Base-by-base conservation (phyloP, 2,329 filamentous ascomycete species). In the Epichloe typhina region DNA sequence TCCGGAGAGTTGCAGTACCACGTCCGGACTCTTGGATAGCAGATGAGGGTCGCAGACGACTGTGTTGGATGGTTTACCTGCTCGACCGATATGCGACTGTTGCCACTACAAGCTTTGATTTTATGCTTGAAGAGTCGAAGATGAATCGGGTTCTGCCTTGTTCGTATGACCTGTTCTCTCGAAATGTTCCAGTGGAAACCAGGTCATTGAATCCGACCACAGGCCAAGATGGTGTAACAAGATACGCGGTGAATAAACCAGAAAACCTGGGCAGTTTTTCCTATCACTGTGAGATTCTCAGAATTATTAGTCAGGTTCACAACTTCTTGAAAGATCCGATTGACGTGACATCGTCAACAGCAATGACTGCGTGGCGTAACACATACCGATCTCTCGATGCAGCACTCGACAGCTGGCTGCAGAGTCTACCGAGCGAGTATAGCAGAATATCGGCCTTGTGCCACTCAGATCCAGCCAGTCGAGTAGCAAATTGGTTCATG, bases 401-500 rank as follows among this genome's bases (percentile, higher is more conserved):
- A 2, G 61, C 68, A 2, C 62, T 72, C 4, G 67, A 72, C 49
- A 61, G 57, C 7, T 72, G 69, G 69, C 53, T 72, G 15, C 67
- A 70, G 47, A 67, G 65, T 38, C 56, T 72, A 12, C 69, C 69
- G 1, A 69, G 68, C 54, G 69, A 72, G 49, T 72, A 72, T 51
- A 66, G 67, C 60, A 67, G 66, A n/a, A 71, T 72, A 23, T 71
- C 68, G 7, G 67, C 69, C 2, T 59, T 72, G 11, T 72, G 69
- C 39, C 69, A 72, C 56, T 71, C 69, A 5, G 69, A 71, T 17
- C 69, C 69, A 3, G 69, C 69, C 2, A 71, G 69, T 48, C 66
- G 69, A 1, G 69, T 71, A 2, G 69, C 69, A n/a, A 71, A 71
- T 54, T 71, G 69, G 69, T 71, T 71, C 52, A 69, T 71, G 67